Conservation (phyloP, 495 filamentous ascomycete species). For the Hypoxylon lienhwacheense region DNA sequence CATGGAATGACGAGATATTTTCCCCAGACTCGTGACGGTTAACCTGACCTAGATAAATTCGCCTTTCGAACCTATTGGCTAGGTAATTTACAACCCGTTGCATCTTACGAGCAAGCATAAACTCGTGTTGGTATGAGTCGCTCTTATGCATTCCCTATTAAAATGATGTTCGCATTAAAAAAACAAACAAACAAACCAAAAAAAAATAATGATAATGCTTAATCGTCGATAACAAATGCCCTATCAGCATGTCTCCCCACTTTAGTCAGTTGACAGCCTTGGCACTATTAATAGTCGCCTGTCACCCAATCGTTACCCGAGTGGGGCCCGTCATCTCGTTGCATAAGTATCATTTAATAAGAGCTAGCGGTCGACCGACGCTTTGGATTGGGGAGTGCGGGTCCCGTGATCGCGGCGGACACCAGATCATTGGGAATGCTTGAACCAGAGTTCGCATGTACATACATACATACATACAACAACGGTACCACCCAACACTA, state of each 20-base stretch:
- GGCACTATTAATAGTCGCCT: constrained; percentile 17
- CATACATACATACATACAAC: too few relatives aligned
- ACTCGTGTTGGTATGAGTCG: too few relatives aligned
- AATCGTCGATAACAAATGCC: too few relatives aligned
- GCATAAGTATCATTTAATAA: background rate
- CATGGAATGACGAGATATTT: constrained; percentile 25
- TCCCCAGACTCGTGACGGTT: constrained; percentile 16
- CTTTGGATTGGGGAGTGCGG: constrained; percentile 8
- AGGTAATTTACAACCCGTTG: too few relatives aligned
- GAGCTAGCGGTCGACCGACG: constrained; percentile 2
- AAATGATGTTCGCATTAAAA: background rate
- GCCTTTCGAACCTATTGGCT: too few relatives aligned
- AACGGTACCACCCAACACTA: too few relatives aligned
- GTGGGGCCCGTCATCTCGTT: constrained; percentile 17
- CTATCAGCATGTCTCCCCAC: too few relatives aligned
- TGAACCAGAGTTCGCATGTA: constrained; percentile 25
- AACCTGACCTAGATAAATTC: background rate
- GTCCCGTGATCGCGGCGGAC: constrained; percentile 24
- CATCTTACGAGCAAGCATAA: too few relatives aligned
- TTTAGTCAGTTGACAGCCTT: constrained; percentile 15
- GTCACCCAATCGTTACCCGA: constrained; percentile 8
- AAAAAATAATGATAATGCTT: constrained; percentile 2
- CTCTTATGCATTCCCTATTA: background rate
- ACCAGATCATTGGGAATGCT: constrained; percentile 25
- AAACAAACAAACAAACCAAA: background rate